Evolutionary conservation across 2,329 filamentous ascomycete genomes (phyloP).

Genomic region (Pyrenophora tritici-repentis): DNA sequence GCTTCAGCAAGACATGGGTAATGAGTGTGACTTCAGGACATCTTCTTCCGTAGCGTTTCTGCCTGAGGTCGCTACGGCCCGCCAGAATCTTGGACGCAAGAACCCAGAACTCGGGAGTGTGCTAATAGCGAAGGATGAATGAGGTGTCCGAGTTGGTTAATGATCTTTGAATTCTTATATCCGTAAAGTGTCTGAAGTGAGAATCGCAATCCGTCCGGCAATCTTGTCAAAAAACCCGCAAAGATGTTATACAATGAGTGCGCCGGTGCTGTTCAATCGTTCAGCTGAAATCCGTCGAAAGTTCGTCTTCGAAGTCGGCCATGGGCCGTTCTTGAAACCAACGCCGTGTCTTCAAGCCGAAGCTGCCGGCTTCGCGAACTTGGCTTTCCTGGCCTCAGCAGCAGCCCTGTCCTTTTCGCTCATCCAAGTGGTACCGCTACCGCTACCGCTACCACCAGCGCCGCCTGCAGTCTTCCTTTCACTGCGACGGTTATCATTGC

Average conservation of each 20-base stretch:
- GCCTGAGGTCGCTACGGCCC: not conserved
- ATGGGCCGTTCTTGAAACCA: conserved; percentile 8
- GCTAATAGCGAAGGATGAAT: conserved; percentile 5
- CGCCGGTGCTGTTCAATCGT: conserved; percentile 21
- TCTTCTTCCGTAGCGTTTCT: not conserved
- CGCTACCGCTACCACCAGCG: conserved; percentile 22
- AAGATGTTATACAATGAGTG: conserved; percentile 32
- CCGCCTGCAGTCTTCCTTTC: conserved; percentile 24
- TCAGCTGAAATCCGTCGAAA: conserved; percentile 13
- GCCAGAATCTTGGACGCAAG: not conserved
- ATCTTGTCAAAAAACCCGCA: conserved; percentile 28
- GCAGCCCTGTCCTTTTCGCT: conserved; percentile 50
- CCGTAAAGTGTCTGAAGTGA: conserved; percentile 27
- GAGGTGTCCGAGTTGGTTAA: conserved; percentile 12
- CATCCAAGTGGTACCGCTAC: conserved; percentile 46
- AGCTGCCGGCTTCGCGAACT: conserved; percentile 45
- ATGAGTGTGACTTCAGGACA: not conserved
- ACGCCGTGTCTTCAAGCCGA: conserved; percentile 14
- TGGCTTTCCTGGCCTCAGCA: conserved; percentile 53
- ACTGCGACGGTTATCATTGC: conserved; percentile 32
- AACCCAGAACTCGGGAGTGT: not conserved
- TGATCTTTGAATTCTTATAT: conserved; percentile 33
- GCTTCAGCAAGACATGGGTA: no score
- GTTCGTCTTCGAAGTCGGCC: conserved; percentile 8
- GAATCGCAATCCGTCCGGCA: conserved; percentile 23